Conservation (phyloP, 2,329 filamentous ascomycete genomes). For the Xylaria hypoxylon region DNA sequence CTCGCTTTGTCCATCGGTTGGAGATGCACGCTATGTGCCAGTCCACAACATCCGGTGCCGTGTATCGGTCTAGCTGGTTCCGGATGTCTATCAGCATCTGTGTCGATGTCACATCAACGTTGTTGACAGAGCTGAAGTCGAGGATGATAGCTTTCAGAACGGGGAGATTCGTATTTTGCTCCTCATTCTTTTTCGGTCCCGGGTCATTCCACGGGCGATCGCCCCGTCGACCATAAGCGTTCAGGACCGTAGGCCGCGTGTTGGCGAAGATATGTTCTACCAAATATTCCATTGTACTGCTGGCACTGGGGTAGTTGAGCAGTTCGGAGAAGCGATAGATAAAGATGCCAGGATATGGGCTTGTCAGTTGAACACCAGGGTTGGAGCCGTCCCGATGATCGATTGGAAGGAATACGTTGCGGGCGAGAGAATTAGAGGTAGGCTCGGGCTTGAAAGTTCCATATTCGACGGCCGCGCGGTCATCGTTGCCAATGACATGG, state of each 20-base stretch:
- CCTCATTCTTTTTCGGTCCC: slow-evolving; percentile 69
- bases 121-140: slow-evolving; percentile 93
- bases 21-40: slow-evolving; percentile 97
- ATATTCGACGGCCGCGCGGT: slow-evolving; percentile 63
- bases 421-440: slow-evolving; percentile 52
- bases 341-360: slow-evolving; percentile 91
- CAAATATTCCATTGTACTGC: slow-evolving; percentile 86
- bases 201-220: slow-evolving; percentile 97
- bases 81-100: slow-evolving; percentile 94
- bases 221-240: slow-evolving; percentile 72
- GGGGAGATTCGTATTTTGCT: slow-evolving; percentile 66
- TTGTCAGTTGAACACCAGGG: slow-evolving; percentile 80
- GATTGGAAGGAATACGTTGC: slow-evolving; percentile 88
- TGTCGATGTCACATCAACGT: slow-evolving; percentile 91
- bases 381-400: slow-evolving; percentile 92
- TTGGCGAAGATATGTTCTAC: slow-evolving; percentile 73
- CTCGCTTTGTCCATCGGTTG: slow-evolving; percentile 94
- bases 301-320: slow-evolving; percentile 96
- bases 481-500: slow-evolving; percentile 73
- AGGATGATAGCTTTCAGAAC: slow-evolving; percentile 90
- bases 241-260: slow-evolving; percentile 80
- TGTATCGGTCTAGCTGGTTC: slow-evolving; percentile 90
- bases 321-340: slow-evolving; percentile 96
- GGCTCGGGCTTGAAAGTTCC: slow-evolving; percentile 64
- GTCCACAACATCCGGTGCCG: slow-evolving; percentile 83